Base-by-base conservation (phyloP, 257 asterid species). In the Gentiana dahurica region DNA sequence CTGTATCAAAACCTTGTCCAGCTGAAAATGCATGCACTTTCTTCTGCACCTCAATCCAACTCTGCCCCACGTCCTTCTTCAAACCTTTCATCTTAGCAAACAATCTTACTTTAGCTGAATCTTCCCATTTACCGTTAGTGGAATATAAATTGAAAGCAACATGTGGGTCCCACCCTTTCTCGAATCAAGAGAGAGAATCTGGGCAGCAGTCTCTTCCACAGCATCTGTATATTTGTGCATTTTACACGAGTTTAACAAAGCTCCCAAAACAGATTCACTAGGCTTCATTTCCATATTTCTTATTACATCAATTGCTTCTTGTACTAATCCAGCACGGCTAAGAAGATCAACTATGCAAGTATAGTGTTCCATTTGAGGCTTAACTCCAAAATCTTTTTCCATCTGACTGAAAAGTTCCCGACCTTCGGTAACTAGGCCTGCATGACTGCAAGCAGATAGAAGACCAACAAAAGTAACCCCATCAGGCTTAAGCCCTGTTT, bases 21-120 rank as follows among this genome's bases (percentile, higher is more conserved):
- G 89, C 83, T 47, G 77, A 71, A 67, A 86, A 86, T 3, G 75
- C 49, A 24, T 55, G 62, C 11, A 79, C 70, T 65, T 75, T 82
- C 75, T 78, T 86, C 76, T 70, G 77, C 75, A 78, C 87, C 85
- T 79, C 89, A 7, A 83, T 74, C 94, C 89, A 81, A 51, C 95
- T 86, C 15, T 77, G 83, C 32, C 89, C 94, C 0, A 85, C 72
- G 33, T 64, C 11, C 63, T 86, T 86, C 86, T 69, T 80, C 68
- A 86, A 45, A 33, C 95, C 93, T 71, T 59, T 74, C 3, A 60
- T 58, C 75, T 71, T 78, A 1, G 85, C 85, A 32, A 70, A 71
- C n/a, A 58, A 39, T 71, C 95, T 74, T 64, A 80, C 82, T 50
- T 65, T 75, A 0, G 89, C 95, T 36, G 87, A 73, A 34, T 86